phyloP scores from a whole-genome alignment of 1,284 basidiomycete species.

The Bondarzewia mesenterica region DNA sequence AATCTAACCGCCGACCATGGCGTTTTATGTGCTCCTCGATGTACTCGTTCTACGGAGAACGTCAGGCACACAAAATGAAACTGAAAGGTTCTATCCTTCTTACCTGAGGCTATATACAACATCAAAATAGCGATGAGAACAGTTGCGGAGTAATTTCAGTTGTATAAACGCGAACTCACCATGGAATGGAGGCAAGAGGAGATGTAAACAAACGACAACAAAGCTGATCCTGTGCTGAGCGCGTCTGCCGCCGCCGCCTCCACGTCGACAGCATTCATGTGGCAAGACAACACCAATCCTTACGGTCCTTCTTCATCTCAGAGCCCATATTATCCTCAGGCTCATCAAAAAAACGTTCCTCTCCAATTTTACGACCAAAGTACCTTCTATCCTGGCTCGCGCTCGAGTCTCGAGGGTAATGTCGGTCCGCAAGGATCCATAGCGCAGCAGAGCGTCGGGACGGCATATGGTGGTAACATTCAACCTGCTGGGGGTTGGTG shows the following conservation, averaged over 20 bases:
- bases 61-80: neutral
- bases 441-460: constrained; percentile 30
- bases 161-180: neutral
- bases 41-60: constrained; percentile 66
- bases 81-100: neutral
- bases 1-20: constrained; percentile 80
- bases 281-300: constrained; percentile 50
- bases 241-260: neutral
- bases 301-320: constrained; percentile 55
- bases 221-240: neutral
- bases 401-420: constrained; percentile 67
- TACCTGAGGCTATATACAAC: neutral
- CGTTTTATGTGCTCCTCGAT: constrained; percentile 87
- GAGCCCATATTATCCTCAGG: constrained; percentile 46
- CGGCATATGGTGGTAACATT: constrained; percentile 64
- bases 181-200: neutral
- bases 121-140: neutral
- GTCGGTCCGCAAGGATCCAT: constrained; percentile 52
- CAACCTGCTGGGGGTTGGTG: constrained; percentile 75
- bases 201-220: neutral
- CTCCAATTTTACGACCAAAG: constrained; percentile 63
- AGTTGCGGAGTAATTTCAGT: neutral
- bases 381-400: constrained; percentile 59
- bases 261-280: constrained; percentile 36
- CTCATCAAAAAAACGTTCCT: constrained; percentile 39